Base-by-base conservation (phyloP, 169 alveolate genomes). In the Eimeria praecox region DNA sequence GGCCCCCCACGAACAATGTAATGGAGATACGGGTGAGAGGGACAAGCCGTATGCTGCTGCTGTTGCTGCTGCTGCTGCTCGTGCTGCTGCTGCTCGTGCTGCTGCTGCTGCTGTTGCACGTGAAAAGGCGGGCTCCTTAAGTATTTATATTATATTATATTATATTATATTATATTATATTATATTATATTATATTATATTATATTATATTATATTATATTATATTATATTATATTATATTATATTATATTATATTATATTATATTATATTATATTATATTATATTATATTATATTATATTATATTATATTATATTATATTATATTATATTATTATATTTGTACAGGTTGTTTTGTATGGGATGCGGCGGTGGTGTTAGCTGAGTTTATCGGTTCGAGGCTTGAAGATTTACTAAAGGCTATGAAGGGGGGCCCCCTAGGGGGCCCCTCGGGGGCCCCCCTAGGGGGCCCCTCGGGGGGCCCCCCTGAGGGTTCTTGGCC, bases 311-410 rank as follows among this genome's bases (percentile, higher is more conserved):
- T 22, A n/a, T 59, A 14, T 22, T 10, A 71, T 44, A 20, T n/a
- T 14, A 24, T 0, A 1, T 71, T 24, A n/a, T n/a, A 3, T 33
- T 66, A 24, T n/a, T n/a, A 44, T 71, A 0, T 71, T 8, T 71
- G 46, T n/a, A 30, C 90, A 82, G 90, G 90, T 35, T 52, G 90
- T 27, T 82, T n/a, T 52, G 90, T 82, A 24, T 82, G 90, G 90
- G 90, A 82, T n/a, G 90, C 90, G 12, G 27, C 90, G 4, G 90
- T 82, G 8, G 73, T 82, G 59, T 27, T 82, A 49, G 33, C 59
- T 18, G 75, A 49, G 24, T 82, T 49, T 49, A 44, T 82, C n/a
- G 90, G 52, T 18, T 9, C 35, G n/a, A 4, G 54, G 46, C 73
- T 49, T 1, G 30, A 8, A 0, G 59, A 33, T 6, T 10, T 78